Conservation (phyloP, 176 grass and related monocot species). For the Pharus latifolius region DNA sequence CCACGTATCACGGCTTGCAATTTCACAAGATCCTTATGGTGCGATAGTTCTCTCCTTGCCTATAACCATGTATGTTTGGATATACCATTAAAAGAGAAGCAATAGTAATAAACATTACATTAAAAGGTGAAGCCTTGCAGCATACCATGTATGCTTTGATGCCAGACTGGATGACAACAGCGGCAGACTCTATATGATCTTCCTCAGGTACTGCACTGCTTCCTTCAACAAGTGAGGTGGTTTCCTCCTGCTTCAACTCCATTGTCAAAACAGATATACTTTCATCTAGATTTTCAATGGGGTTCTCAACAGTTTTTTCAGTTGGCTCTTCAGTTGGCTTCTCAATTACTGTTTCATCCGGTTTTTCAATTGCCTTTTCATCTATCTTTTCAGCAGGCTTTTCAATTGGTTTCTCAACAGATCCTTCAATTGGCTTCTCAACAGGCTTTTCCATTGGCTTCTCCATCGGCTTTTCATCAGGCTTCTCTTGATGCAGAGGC, state of each 20-base stretch:
- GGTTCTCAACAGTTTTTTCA: conserved; percentile 23
- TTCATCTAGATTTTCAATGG: conserved; percentile 29
- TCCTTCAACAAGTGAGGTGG: conserved; percentile 11
- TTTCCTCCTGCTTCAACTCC: conserved; percentile 36
- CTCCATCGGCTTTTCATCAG: conserved; percentile 12
- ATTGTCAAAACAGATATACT: conserved; percentile 6
- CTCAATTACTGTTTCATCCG: conserved; percentile 20
- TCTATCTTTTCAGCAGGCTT: conserved; percentile 20
- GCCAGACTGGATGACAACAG: conserved; percentile 56
- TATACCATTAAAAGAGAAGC: not conserved
- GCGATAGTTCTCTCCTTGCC: conserved; percentile 50
- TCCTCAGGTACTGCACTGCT: conserved; percentile 13
- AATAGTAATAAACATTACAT: conserved; percentile 6
- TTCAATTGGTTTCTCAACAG: conserved; percentile 13
- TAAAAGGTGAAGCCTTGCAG: conserved; percentile 8
- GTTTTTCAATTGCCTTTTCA: conserved; percentile 13
- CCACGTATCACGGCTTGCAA: conserved; percentile 85
- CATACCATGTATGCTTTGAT: conserved; percentile 59
- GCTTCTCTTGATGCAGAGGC: conserved; percentile 31
- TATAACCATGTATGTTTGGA: conserved; percentile 24
- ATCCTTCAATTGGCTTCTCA: conserved; percentile 35
- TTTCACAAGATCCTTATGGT: conserved; percentile 59
- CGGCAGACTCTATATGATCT: conserved; percentile 34
- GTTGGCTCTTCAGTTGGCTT: conserved; percentile 19
- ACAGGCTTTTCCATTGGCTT: conserved; percentile 28